Evolutionary conservation across 192 early-diverging fungal species (phyloP), one percentile per base, ranked within the genome.

Genomic region (Podila verticillata): DNA sequence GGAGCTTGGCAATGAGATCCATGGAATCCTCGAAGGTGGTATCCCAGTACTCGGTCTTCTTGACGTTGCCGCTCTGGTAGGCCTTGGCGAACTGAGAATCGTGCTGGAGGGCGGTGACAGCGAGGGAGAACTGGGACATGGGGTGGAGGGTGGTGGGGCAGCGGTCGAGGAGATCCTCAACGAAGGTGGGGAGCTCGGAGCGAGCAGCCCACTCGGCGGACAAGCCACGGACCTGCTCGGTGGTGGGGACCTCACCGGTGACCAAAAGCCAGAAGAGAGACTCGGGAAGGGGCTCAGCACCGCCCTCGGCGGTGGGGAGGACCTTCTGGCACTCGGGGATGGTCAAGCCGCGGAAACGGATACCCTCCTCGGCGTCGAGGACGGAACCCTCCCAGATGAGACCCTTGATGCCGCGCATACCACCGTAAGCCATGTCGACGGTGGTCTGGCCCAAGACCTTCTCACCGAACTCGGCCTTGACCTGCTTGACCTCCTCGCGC

Each of bases 351-450:
- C 95, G 96, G 95, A 99, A 99, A 81, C 95, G 93, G 84, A 99
- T 99, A 84, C 98, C 98, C 89, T 99, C 98, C 60, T 98, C 92
- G 63, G 98, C 87, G 83, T 99, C 98, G 63, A 99, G 89, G 48
- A 99, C 95, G 82, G 98, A 99, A 67, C 95, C 95, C 85, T 99
- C 98, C 95, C 95, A 97, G 85, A 99, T 89, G 73, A 99, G 92
- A 84, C 96, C 96, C 92, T 99, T 99, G 90, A 99, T 96, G 69
- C 96, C 98, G 85, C 98, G 93, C 96, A 99, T 99, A 82, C 98
- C 97, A 77, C 97, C 97, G 84, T 98, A 98, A 36, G 84, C 94
- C 94, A 97, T 97, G 86, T 99, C 96, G 74, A 99, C 95, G 34
- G 98, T 98, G 73, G 93, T 95, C 83, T 96, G 91, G 70, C 98